phyloP scores from a whole-genome alignment of 768 basidiomycete species.

The Boletus vermiculosoides region DNA sequence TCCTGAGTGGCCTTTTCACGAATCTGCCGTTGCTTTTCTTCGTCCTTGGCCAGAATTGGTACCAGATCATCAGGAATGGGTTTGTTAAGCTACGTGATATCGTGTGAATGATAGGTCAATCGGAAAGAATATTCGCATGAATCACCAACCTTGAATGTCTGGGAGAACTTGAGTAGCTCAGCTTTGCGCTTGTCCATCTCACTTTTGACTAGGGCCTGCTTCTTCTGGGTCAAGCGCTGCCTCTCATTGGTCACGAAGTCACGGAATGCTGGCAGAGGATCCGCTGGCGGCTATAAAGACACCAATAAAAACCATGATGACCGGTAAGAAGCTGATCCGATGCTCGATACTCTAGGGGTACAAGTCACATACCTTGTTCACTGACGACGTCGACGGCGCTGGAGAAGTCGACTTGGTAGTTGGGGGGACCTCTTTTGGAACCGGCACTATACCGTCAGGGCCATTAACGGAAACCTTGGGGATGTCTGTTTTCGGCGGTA shows the following conservation, averaged over 20 bases:
- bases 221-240: slow-evolving; percentile 86
- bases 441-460: slow-evolving; percentile 62
- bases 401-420: slow-evolving; percentile 65
- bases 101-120: neutral
- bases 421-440: slow-evolving; percentile 43
- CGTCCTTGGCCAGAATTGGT: slow-evolving; percentile 89
- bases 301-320: slow-evolving; percentile 1
- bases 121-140: neutral
- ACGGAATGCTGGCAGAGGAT: slow-evolving; percentile 81
- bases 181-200: slow-evolving; percentile 95
- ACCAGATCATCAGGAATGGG: slow-evolving; percentile 95
- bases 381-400: slow-evolving; percentile 45
- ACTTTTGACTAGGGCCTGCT: slow-evolving; percentile 82
- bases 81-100: slow-evolving; percentile 69
- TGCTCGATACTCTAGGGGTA: neutral
- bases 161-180: slow-evolving; percentile 89
- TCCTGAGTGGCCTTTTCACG: slow-evolving; percentile 73
- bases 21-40: slow-evolving; percentile 83
- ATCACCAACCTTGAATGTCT: slow-evolving; percentile 82
- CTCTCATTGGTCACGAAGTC: slow-evolving; percentile 92
- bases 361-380: slow-evolving; percentile 47
- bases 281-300: slow-evolving; percentile 56
- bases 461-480: slow-evolving; percentile 77
- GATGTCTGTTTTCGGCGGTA: slow-evolving; percentile 43
- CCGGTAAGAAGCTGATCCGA: slow-evolving; percentile 6